Percentiles rank a stretch among this genome's conserved stretches.
These are phyloP conservation scores for Xylariales sp. DNA, from an alignment of 2,329 filamentous ascomycete species.

Conservation along the genomic window DNA sequence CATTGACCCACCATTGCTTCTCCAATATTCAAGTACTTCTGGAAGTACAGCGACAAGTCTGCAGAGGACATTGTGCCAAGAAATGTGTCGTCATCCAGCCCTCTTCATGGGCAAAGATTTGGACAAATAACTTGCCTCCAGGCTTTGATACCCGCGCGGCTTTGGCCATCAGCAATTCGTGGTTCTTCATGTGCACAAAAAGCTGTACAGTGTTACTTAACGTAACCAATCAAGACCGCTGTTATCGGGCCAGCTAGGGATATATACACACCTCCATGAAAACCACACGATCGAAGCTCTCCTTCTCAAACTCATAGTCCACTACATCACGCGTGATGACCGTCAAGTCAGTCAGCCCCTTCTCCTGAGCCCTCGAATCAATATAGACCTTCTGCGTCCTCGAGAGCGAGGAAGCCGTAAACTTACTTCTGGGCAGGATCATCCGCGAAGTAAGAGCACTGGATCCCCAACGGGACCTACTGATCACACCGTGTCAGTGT, in stretches of 20 bases:
- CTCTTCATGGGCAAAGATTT: constrained; percentile 62
- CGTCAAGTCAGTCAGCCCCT: constrained; percentile 54
- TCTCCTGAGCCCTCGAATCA: constrained; percentile 50
- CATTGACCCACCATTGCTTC: constrained; percentile 68
- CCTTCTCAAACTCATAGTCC: constrained; percentile 54
- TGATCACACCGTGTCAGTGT: constrained; percentile 26
- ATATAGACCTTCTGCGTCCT: constrained; percentile 65
- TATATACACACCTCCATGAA: constrained; percentile 52
- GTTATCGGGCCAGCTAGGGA: no score
- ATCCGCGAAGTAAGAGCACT: constrained; percentile 62
- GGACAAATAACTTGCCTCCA: constrained; percentile 63
- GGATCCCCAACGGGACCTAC: constrained; percentile 65
- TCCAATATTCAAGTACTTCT: constrained; percentile 55
- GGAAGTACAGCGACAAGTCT: constrained; percentile 64
- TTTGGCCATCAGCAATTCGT: constrained; percentile 62
- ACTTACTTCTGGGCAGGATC: constrained; percentile 53
- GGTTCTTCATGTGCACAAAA: constrained; percentile 76
- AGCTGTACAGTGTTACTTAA: constrained; percentile 39
- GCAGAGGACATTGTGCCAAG: constrained; percentile 70
- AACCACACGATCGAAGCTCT: constrained; percentile 59
- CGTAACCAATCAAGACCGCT: no score
- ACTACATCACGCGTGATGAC: constrained; percentile 65
- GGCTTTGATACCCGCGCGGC: constrained; percentile 54
- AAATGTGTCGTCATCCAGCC: constrained; percentile 73
- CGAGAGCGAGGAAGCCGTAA: constrained; percentile 68